Evolutionary conservation across 148 eudicot genomes (phyloP).

Genomic region (Polygonum aviculare): DNA sequence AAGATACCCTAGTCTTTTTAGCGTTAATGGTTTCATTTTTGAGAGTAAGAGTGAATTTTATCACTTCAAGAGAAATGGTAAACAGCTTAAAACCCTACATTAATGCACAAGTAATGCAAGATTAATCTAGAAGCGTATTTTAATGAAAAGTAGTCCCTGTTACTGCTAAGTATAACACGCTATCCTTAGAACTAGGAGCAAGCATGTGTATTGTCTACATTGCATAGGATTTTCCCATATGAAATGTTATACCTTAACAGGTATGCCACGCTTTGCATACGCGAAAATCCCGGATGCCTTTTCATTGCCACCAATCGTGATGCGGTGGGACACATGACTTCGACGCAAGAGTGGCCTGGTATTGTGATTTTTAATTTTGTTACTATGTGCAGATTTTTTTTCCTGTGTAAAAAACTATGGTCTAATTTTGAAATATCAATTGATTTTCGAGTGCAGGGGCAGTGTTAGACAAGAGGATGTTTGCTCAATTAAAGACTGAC

Average conservation of each 20-base stretch:
- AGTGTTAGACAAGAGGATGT: too few species aligned
- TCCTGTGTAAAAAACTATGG: neutral
- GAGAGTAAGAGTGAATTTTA: neutral
- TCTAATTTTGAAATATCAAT: neutral
- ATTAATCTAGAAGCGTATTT: neutral
- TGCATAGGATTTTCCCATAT: neutral
- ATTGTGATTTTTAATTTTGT: neutral
- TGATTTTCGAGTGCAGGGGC: constrained; percentile 40
- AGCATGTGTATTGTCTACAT: neutral
- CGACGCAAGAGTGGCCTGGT: constrained; percentile 96
- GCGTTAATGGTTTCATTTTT: neutral
- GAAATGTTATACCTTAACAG: constrained; percentile 23
- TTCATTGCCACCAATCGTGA: constrained; percentile 89
- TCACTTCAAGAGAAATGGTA: neutral
- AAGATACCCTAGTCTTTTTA: constrained; percentile 21
- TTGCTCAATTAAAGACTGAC: too few species aligned
- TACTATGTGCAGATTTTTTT: neutral
- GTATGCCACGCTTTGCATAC: constrained; percentile 90
- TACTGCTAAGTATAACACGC: neutral
- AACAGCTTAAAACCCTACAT: neutral
- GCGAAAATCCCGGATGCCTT: constrained; percentile 92
- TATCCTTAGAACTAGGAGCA: neutral
- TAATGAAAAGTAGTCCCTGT: neutral
- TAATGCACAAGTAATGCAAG: neutral
- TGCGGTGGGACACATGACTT: constrained; percentile 78